Conservation (phyloP, 1,284 basidiomycete genomes). For the Nidula niveotomentosa region DNA sequence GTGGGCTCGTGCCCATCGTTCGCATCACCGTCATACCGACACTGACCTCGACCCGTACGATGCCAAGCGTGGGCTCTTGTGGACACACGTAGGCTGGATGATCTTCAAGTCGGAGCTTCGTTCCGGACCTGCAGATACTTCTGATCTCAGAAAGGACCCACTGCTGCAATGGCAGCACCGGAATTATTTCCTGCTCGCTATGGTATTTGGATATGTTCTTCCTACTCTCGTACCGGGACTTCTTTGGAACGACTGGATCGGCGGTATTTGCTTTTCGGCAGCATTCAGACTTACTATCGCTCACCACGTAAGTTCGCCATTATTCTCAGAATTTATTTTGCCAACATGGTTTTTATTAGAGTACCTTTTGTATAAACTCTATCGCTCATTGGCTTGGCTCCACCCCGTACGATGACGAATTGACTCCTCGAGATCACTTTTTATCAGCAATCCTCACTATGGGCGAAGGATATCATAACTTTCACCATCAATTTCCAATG, state of each 20-base stretch:
- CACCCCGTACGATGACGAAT: slow-evolving; percentile 83
- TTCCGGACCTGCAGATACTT: slow-evolving; percentile 81
- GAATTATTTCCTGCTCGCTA: slow-evolving; percentile 66
- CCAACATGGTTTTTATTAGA: slow-evolving; percentile 42
- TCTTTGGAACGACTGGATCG: slow-evolving; percentile 81
- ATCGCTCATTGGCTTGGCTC: slow-evolving; percentile 88
- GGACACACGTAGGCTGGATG: slow-evolving; percentile 92
- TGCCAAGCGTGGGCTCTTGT: slow-evolving; percentile 78
- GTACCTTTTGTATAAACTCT: slow-evolving; percentile 90
- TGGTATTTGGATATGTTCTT: slow-evolving; percentile 70
- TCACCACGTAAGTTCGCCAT: slow-evolving; percentile 71
- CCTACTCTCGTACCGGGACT: slow-evolving; percentile 78
- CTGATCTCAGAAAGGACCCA: slow-evolving; percentile 75
- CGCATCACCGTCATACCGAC: slow-evolving; percentile 87
- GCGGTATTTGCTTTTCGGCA: slow-evolving; percentile 81
- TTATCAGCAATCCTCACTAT: slow-evolving; percentile 85
- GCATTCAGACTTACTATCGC: slow-evolving; percentile 62
- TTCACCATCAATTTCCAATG: slow-evolving; percentile 88
- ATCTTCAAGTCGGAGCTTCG: too few relatives aligned
- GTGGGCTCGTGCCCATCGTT: slow-evolving; percentile 92
- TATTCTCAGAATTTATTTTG: background rate
- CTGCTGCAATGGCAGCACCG: slow-evolving; percentile 86
- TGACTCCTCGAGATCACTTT: slow-evolving; percentile 82
- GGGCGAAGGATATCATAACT: slow-evolving; percentile 94
- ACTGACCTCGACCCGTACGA: slow-evolving; percentile 91